Evolutionary conservation across 305 asterid species (phyloP), one percentile per base, ranked within the genome.

Genomic region (Fraxinus paxiana): DNA sequence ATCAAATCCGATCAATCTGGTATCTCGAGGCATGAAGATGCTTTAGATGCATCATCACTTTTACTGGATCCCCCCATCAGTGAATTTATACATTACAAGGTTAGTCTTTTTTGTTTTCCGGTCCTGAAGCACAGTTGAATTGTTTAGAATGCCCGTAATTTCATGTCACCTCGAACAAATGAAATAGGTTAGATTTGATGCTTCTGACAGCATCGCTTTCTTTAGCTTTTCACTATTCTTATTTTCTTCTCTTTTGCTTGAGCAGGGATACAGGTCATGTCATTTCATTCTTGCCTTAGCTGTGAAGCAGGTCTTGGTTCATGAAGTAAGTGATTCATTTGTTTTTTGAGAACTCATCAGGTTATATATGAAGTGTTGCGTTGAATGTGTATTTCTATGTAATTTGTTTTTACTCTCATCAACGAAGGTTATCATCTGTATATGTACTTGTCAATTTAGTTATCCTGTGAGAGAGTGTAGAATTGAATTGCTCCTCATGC

Each of bases 281-380:
- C 95, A 94, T 86, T 78, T 84, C 80, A 92, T 92, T 81, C 93
- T 94, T 79, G 91, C 95, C 80, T 83, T 89, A 56, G 89, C 93
- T 22, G 88, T 92, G 90, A 94, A 96, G 91, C 92, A 93, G 86
- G 90, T 94, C 82, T 90, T 96, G 92, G 90, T 89, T 82, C 97
- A 96, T 83, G 99, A 96, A 97, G 99, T 92, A 83, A 83, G 86
- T 85, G 33, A 73, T 78, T 46, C 77, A 78, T 69, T 69, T 69
- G 12, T 5, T 26, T 13, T 26, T 67, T 4, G 26, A 26, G 12
- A 12, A 67, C 18, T 26, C 38, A 5, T 67, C 38, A 26, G 74
- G 18, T 12, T 67, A 26, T 69, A 28, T 65, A 15, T 69, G 20
- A 30, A 15, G 38, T 69, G 74, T 15, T 69, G 41, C 2, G 18